These are phyloP conservation scores for Globisporangium polare DNA, from an alignment of 352 stramenopile species.

Conservation along the genomic window DNA sequence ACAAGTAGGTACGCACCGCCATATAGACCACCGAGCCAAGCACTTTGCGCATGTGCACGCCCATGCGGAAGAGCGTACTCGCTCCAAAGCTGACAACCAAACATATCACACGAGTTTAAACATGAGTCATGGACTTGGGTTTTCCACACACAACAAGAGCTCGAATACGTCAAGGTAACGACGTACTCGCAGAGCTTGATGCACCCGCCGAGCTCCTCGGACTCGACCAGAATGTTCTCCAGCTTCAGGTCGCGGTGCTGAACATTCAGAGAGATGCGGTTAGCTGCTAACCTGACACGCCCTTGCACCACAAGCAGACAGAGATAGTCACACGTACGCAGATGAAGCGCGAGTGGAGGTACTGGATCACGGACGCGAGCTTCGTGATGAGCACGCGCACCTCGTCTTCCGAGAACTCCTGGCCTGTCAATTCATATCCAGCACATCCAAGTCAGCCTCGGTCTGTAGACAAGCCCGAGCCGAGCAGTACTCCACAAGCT, in stretches of 20 bases:
- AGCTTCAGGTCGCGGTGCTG: constrained; percentile 83
- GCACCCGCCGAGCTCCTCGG: constrained; percentile 35
- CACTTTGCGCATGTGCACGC: constrained; percentile 74
- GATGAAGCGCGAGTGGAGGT: constrained; percentile 78
- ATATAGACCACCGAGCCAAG: constrained; percentile 83
- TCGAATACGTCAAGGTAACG: background rate
- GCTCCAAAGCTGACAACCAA: constrained; percentile 52
- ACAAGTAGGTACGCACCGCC: constrained; percentile 40
- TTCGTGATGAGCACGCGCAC: constrained; percentile 59
- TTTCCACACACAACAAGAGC: too few relatives aligned
- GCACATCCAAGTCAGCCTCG: too few relatives aligned
- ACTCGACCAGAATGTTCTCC: constrained; percentile 79
- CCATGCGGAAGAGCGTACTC: constrained; percentile 72
- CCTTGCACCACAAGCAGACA: background rate
- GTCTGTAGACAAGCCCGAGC: background rate
- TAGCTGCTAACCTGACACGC: background rate
- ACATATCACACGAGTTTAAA: background rate
- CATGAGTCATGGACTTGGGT: background rate
- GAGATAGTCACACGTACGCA: constrained; percentile 37
- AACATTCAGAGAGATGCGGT: constrained; percentile 1
- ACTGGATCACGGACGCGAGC: constrained; percentile 74
- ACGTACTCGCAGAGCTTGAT: constrained; percentile 84
- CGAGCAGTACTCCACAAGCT: background rate
- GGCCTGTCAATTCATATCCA: constrained; percentile 6
- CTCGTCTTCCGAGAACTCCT: constrained; percentile 47